Evolutionary conservation across 345 rosid species (phyloP).

Genomic region (Aquilaria sinensis): DNA sequence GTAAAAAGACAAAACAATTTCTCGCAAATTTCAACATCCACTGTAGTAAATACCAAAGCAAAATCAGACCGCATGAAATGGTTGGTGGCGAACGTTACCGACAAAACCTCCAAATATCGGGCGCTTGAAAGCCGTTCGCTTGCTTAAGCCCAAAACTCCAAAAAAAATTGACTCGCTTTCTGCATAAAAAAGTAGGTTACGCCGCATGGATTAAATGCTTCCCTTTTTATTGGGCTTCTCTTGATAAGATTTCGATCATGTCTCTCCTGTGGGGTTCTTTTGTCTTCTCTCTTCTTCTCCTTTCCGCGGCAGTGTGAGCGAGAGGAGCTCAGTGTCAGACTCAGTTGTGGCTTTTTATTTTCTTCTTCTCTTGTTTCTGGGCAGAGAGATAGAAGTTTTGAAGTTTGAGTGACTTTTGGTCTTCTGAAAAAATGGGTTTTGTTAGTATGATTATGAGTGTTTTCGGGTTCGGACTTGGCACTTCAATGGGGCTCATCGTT

Average conservation of each 20-base stretch:
- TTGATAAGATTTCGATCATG: constrained; percentile 11
- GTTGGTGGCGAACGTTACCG: constrained; percentile 24
- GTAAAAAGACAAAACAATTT: too few relatives aligned
- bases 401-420: constrained; percentile 3
- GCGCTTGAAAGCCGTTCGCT: constrained; percentile 32
- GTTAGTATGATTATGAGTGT: constrained; percentile 53
- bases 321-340: not conserved
- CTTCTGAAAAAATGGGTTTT: constrained; percentile 41
- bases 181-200: constrained; percentile 20
- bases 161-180: constrained; percentile 4
- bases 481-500: constrained; percentile 54
- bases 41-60: too few relatives aligned
- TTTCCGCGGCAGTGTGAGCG: not conserved
- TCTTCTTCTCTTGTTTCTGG: not conserved
- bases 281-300: not conserved
- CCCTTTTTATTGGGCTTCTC: constrained; percentile 18
- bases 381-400: constrained; percentile 1
- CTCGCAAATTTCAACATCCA: too few relatives aligned
- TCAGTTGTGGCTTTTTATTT: not conserved
- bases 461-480: constrained; percentile 76
- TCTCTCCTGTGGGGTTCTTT: not conserved
- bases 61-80: too few relatives aligned
- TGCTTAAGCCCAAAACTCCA: not conserved
- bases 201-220: constrained; percentile 21
- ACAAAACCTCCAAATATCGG: constrained; percentile 26